These are phyloP conservation scores for Pseudonitzschia multiseries DNA, from an alignment of 108 stramenopile species.

Conservation along the genomic window DNA sequence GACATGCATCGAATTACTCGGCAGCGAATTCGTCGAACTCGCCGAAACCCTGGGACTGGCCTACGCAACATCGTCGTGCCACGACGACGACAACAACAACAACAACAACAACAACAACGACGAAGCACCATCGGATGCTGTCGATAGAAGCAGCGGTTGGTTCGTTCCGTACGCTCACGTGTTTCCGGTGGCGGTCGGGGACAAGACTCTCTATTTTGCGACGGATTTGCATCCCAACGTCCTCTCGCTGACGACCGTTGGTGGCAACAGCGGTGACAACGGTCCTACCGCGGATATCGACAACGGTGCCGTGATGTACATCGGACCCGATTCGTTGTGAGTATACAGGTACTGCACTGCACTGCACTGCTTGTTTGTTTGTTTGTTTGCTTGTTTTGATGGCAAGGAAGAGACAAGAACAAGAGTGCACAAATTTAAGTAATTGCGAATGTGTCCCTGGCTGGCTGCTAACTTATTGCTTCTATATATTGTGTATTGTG, in stretches of 20 bases:
- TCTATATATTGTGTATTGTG: too few species aligned
- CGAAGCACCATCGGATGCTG: slow-evolving; percentile 13
- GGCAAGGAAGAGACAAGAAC: background rate
- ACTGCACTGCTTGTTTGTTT: too few species aligned
- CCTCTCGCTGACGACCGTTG: slow-evolving; percentile 50
- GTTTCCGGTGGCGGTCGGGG: slow-evolving; percentile 37
- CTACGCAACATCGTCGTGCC: slow-evolving; percentile 22
- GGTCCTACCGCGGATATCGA: background rate
- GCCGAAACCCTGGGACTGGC: slow-evolving; percentile 54
- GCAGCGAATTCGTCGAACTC: slow-evolving; percentile 39
- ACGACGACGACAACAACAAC: background rate
- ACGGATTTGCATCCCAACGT: slow-evolving; percentile 83
- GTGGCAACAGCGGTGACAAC: slow-evolving; percentile 1
- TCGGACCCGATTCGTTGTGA: slow-evolving; percentile 75
- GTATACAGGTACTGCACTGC: background rate
- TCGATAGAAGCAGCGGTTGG: slow-evolving; percentile 29
- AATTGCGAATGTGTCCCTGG: too few species aligned
- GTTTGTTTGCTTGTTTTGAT: too few species aligned
- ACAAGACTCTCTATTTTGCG: slow-evolving; percentile 27
- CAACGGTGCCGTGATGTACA: slow-evolving; percentile 70
- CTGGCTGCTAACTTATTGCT: too few species aligned
- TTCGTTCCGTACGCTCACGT: slow-evolving; percentile 68
- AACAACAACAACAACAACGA: background rate
- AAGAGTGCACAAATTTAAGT: background rate
- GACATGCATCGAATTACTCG: slow-evolving; percentile 35